phyloP scores from a whole-genome alignment of 805 yeast species.

The Ogataea ganodermae region DNA sequence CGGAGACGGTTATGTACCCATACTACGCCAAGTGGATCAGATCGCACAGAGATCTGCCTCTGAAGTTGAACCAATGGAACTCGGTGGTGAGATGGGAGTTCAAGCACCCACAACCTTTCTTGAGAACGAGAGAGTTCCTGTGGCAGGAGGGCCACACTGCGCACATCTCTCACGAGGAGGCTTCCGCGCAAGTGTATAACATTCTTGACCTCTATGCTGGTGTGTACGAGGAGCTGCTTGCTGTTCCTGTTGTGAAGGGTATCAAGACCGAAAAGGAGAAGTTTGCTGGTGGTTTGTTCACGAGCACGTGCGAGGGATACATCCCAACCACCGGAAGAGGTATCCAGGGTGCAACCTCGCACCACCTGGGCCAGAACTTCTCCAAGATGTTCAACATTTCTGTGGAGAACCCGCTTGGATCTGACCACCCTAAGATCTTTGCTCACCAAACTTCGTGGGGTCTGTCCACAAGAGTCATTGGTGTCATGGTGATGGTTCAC shows the following conservation, averaged over 20 bases:
- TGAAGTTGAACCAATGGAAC: constrained; percentile 98
- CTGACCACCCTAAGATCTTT: constrained; percentile 78
- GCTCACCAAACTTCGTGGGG: constrained; percentile 99
- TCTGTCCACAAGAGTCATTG: constrained; percentile 95
- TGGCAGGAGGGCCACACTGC: constrained; percentile 99
- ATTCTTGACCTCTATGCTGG: constrained; percentile 85
- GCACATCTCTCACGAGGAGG: constrained; percentile 80
- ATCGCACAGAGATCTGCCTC: constrained; percentile 96
- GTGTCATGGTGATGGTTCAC: constrained; percentile 99
- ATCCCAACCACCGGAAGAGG: constrained; percentile 99
- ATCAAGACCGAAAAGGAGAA: constrained; percentile 95
- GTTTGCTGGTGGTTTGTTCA: constrained; percentile 96
- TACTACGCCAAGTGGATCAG: constrained; percentile 99
- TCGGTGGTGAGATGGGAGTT: constrained; percentile 99
- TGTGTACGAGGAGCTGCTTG: constrained; percentile 87
- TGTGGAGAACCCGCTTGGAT: constrained; percentile 93
- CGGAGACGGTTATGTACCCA: constrained; percentile 99
- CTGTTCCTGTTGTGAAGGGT: constrained; percentile 97
- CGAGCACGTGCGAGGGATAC: constrained; percentile 95
- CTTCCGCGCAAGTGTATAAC: constrained; percentile 78
- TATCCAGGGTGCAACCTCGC: constrained; percentile 99
- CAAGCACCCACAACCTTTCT: constrained; percentile 98
- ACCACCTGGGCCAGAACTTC: constrained; percentile 96
- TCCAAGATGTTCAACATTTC: constrained; percentile 96
- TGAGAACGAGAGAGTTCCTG: constrained; percentile 97